Evolutionary conservation across 352 stramenopile genomes (phyloP), one percentile per base, ranked within the genome.

Genomic region (Globisporangium heterothallicum): DNA sequence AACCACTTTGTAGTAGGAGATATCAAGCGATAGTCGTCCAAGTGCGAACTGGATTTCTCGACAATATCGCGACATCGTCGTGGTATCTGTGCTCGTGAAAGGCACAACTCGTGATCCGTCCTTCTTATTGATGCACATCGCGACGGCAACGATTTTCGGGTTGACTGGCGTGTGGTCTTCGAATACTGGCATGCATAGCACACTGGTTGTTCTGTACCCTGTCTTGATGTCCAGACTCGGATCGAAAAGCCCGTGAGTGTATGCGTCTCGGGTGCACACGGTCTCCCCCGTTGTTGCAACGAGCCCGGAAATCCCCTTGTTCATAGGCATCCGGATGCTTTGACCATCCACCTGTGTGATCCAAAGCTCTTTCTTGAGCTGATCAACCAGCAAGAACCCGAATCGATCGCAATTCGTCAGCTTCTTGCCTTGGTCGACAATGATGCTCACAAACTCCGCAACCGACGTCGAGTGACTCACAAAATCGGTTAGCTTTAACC

Each of bases 41-140:
- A 86, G 68, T 10, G 72, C 75, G 45, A 80, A 80, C 44, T 86
- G 75, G 21, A 86, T 78, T 49, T 86, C 75, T n/a, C 70, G 70
- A 48, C 75, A 86, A 26, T 78, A 82, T 16, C 76, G 70, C 7
- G 56, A 22, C 72, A 86, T 83, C 16, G 65, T 83, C 7, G 64
- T 54, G 0, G 49, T 58, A 38, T 86, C 74, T 3, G 54, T 68
- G 3, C 49, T 54, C 29, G 75, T 85, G 36, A 90, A 85, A 0
- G 76, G 63, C 24, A 83, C 61, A 1, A 79, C 47, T 19, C 64
- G 65, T 0, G 50, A 27, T 10, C 59, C 55, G 9, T 74, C 61
- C 13, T 68, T 59, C 49, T 97, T 97, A 68, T 97, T 96, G 55
- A 96, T 92, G 42, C 86, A 76, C 70, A 95, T 84, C 4, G 74